Evolutionary conservation across 2,329 filamentous ascomycete species (phyloP), one percentile per base, ranked within the genome.

Genomic region (Shiraia sp.): DNA sequence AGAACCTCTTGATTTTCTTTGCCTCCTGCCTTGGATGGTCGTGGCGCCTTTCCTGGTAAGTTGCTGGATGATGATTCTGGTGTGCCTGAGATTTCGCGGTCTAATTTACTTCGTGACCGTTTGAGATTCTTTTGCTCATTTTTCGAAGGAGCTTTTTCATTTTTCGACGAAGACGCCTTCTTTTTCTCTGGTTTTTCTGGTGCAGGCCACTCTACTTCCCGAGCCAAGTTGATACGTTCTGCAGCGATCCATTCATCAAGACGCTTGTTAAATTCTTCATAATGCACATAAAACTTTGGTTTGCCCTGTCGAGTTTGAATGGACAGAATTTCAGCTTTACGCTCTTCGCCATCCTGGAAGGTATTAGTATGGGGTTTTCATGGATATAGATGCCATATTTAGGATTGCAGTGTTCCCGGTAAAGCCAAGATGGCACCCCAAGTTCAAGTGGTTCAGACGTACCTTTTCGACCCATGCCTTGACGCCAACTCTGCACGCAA

Each of bases 241-340:
- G 87, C 81, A 2, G 87, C 79, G 8, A 99, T 85, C 93, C 93
- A 99, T 76, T 99, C 93, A 57, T 85, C 81, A 23, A 85, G 74
- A 76, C 83, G 82, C 60, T 97, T 97, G 74, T 97, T 97, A 81
- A 96, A 97, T 63, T 95, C 95, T 65, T 96, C 90, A 68, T 96
- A 97, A 70, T 97, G 95, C 61, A 95, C 95, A 71, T 96, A 96
- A 65, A 92, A 96, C 40, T 88, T 87, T 27, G 89, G 86, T 12
- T 87, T 86, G 61, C 89, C 92, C 70, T 95, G 95, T 15, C 88
- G 87, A 45, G 91, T 88, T 63, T 88, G 86, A 57, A 97, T 95
- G 45, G 90, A 93, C n/a, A 99, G 76, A 50, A 99, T 96, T 70
- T 99, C 93, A 58, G 93, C 93, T 73, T 93, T 90, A 58, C 93